A percentile compares a stretch with the other conserved stretches of the same genome.
Conservation (phyloP, 345 rosid genomes). For the Durio zibethinus region DNA sequence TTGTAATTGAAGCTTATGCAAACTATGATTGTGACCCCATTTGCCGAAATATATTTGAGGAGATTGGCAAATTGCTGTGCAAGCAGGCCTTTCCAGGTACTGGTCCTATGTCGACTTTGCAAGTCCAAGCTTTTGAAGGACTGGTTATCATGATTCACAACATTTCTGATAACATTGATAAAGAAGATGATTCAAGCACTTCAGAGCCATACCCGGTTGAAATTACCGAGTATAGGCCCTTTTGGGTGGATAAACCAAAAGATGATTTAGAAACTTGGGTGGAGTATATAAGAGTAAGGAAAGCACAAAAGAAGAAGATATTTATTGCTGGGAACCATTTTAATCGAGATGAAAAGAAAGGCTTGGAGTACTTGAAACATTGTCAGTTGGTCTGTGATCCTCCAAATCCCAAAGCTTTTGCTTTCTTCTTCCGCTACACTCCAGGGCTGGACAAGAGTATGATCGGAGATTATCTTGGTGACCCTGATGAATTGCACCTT, state of each 20-base stretch:
- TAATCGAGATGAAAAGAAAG: slow-evolving; percentile 77
- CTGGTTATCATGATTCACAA: slow-evolving; percentile 68
- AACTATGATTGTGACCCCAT: slow-evolving; percentile 82
- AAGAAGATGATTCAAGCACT: slow-evolving; percentile 40
- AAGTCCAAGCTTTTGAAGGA: slow-evolving; percentile 94
- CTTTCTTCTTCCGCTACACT: slow-evolving; percentile 68
- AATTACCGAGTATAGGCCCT: slow-evolving; percentile 61
- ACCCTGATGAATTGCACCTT: slow-evolving; percentile 75
- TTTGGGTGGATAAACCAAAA: slow-evolving; percentile 62
- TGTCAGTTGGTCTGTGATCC: slow-evolving; percentile 60
- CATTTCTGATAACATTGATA: slow-evolving; percentile 70
- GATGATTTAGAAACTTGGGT: slow-evolving; percentile 66
- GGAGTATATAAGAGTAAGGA: slow-evolving; percentile 55
- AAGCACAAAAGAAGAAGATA: slow-evolving; percentile 71
- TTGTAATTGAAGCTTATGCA: slow-evolving; percentile 69
- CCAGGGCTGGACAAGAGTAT: slow-evolving; percentile 64
- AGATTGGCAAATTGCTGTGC: slow-evolving; percentile 77
- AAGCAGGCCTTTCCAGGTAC: slow-evolving; percentile 73
- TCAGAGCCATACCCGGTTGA: slow-evolving; percentile 52
- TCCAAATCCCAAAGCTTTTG: slow-evolving; percentile 57
- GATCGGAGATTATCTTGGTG: slow-evolving; percentile 89
- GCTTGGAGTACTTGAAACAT: slow-evolving; percentile 71
- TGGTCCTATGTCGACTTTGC: slow-evolving; percentile 54
- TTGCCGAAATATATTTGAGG: slow-evolving; percentile 61
- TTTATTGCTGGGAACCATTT: slow-evolving; percentile 71